phyloP scores from a whole-genome alignment of 306 rosid species.

The Cucurbita argyrosperma region DNA sequence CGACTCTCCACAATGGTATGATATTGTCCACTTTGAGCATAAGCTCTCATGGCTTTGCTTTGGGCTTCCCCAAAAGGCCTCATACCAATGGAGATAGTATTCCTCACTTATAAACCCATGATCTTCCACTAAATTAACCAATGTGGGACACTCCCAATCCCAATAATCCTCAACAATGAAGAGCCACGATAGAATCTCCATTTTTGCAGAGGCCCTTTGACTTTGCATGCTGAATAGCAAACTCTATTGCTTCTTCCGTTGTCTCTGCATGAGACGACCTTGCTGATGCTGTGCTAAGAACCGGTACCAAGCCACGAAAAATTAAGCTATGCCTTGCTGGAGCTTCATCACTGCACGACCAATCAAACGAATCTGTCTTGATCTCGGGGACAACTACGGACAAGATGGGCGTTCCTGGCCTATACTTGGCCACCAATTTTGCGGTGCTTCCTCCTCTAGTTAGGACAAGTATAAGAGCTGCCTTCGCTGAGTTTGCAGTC shows the following conservation, averaged over 20 bases:
- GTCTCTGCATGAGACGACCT: slow-evolving; percentile 88
- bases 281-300: slow-evolving; percentile 77
- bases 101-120: too few relatives aligned
- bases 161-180: too few relatives aligned
- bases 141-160: too few relatives aligned
- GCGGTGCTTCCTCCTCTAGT: slow-evolving; percentile 84
- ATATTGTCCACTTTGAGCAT: too few relatives aligned
- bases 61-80: too few relatives aligned
- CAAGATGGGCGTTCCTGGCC: slow-evolving; percentile 92
- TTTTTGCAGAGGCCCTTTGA: slow-evolving; percentile 57
- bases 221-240: slow-evolving; percentile 70
- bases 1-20: too few relatives aligned
- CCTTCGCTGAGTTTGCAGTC: slow-evolving; percentile 72
- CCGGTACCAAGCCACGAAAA: slow-evolving; percentile 88
- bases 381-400: slow-evolving; percentile 96
- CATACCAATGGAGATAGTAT: too few relatives aligned
- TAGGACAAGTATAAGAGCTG: slow-evolving; percentile 60
- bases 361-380: slow-evolving; percentile 72
- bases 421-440: slow-evolving; percentile 89
- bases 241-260: slow-evolving; percentile 76
- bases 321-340: slow-evolving; percentile 98
- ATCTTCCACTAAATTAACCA: too few relatives aligned
- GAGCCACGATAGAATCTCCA: slow-evolving; percentile 90
- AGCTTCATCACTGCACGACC: slow-evolving; percentile 92
- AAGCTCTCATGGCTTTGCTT: too few relatives aligned